Base-by-base conservation (phyloP, 83 land plant species). In the Isoetes engelmannii region DNA sequence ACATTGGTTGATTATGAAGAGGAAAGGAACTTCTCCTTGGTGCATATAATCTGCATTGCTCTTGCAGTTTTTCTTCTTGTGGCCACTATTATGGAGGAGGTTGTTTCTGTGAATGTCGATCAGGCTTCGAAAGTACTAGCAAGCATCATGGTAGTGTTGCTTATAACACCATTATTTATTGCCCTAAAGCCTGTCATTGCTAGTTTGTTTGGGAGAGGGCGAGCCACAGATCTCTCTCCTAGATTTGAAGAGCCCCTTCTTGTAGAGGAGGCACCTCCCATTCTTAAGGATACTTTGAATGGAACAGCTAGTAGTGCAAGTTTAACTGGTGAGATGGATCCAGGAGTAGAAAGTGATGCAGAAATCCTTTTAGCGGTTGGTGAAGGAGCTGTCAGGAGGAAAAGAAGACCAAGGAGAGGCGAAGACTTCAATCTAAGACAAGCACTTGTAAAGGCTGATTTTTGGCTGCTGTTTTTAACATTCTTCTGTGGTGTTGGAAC, bases 401-500 rank as follows among this genome's bases (percentile, higher is more conserved):
- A 79, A 75, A 72, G 81, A 51, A 46, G 50, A 18, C 91, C 91
- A 12, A 72, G 65, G 61, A 73, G 91, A 55, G 91, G 91, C 19
- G 91, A 87, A 46, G 88, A 87, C 67, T 87, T 87, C 53, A 74
- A 68, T 21, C 82, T 87, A 37, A 79, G 77, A 17, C 76, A 87
- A 69, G 91, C 88, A 13, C 6, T 84, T 10, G 63, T 87, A 1
- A 87, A 87, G 73, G 91, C 91, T 37, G 91, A 87, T 72, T 88
- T 86, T 37, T 59, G 62, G 62, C 19, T 59, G 20, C 62, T 59
- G 62, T 59, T 59, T 18, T 20, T 59, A 7, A 5, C 57, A 5
- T 49, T 72, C 28, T 61, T 46, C 12, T 72, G 74, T 72, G 74
- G 74, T 4, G 65, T 48, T n/a, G 74, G 74, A n/a, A 10, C 74